Percentiles rank a stretch among this genome's conserved stretches.
Evolutionary conservation across 352 stramenopile species (phyloP).

Genomic region (Phytophthora agathidicida): DNA sequence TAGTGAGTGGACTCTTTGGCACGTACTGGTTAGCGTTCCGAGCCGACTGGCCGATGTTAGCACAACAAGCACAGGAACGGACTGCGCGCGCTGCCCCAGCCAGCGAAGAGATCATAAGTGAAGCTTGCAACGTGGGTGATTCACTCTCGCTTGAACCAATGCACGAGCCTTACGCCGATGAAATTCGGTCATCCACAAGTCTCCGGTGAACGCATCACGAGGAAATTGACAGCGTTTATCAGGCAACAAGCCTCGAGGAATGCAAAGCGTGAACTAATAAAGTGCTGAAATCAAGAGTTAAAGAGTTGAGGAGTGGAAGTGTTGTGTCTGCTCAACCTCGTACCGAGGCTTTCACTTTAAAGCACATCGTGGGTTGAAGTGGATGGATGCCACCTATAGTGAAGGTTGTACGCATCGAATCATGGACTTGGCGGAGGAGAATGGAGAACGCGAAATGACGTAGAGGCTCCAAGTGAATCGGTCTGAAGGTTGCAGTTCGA

Average conservation of each 20-base stretch:
- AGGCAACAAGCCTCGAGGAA: neutral
- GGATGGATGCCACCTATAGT: too few relatives aligned
- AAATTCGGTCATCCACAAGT: slow-evolving; percentile 4
- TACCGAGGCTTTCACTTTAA: too few relatives aligned
- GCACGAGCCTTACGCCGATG: slow-evolving; percentile 23
- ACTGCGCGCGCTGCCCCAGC: slow-evolving; percentile 25
- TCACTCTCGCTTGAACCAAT: slow-evolving; percentile 13
- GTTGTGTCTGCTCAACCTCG: too few relatives aligned
- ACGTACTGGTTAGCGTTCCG: slow-evolving; percentile 67
- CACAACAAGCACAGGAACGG: slow-evolving; percentile 60
- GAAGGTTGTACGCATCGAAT: too few relatives aligned
- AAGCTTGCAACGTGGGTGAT: slow-evolving; percentile 11
- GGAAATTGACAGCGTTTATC: neutral
- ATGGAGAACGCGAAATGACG: too few relatives aligned
- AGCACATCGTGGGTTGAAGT: too few relatives aligned
- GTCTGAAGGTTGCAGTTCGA: too few relatives aligned
- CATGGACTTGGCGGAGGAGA: too few relatives aligned
- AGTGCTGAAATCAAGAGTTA: too few relatives aligned
- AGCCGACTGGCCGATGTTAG: slow-evolving; percentile 79
- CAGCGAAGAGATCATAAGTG: slow-evolving; percentile 10
- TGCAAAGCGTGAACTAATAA: neutral
- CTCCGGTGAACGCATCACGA: neutral
- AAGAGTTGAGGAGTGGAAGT: too few relatives aligned
- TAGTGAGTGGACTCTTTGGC: slow-evolving; percentile 66
- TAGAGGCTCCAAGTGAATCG: too few relatives aligned